Conservation (phyloP, 768 basidiomycete species). For the Lanmaoa rubissima region DNA sequence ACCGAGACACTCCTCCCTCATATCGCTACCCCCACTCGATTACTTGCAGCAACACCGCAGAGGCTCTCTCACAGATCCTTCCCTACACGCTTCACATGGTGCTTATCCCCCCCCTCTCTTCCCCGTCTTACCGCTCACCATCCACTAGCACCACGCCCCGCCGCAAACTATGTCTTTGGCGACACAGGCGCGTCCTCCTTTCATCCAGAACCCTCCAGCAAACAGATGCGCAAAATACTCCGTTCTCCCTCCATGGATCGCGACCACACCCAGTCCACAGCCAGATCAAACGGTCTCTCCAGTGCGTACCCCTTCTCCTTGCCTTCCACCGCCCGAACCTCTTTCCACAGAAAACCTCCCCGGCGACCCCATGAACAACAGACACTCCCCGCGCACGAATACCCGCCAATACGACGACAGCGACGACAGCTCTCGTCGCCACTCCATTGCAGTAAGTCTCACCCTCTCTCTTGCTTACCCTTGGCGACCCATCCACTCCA, state of each 20-base stretch:
- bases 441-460: constrained; percentile 63
- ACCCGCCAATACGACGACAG: constrained; percentile 47
- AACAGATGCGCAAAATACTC: constrained; percentile 53
- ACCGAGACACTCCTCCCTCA: constrained; percentile 49
- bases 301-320: constrained; percentile 22
- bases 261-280: constrained; percentile 21
- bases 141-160: constrained; percentile 49
- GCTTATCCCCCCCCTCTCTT: constrained; percentile 8
- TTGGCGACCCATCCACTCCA: constrained; percentile 9
- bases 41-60: constrained; percentile 78
- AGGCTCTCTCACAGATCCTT: constrained; percentile 82
- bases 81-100: constrained; percentile 54
- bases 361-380: constrained; percentile 18
- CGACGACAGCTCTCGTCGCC: constrained; percentile 67
- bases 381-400: constrained; percentile 27
- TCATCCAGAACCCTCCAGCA: constrained; percentile 38
- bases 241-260: constrained; percentile 56
- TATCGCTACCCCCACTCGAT: constrained; percentile 73
- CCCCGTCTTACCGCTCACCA: constrained; percentile 18
- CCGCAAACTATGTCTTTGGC: constrained; percentile 70
- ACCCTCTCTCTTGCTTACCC: not conserved
- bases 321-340: constrained; percentile 9
- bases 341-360: constrained; percentile 30
- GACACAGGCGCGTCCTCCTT: constrained; percentile 40
- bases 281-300: constrained; percentile 20